Conservation (phyloP, 768 basidiomycete species). For the Arthromyces matolae region DNA sequence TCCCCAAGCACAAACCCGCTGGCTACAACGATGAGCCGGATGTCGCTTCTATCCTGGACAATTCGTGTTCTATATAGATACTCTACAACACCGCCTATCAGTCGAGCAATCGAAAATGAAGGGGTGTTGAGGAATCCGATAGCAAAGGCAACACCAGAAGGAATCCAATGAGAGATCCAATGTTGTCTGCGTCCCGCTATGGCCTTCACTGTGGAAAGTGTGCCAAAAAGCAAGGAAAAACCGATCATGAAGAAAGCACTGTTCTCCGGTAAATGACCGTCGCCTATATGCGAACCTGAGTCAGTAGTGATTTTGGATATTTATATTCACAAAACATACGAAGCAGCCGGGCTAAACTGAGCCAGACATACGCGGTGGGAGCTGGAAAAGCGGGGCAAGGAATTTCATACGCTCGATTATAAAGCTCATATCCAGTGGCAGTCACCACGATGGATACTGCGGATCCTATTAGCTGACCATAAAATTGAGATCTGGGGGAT, state of each 20-base stretch:
- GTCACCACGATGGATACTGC: conserved; percentile 86
- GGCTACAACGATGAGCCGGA: conserved; percentile 80
- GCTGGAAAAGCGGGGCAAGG: conserved; percentile 95
- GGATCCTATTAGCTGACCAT: conserved; percentile 89
- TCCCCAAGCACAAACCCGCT: conserved; percentile 96
- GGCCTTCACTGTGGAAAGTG: conserved; percentile 65
- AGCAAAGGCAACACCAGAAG: conserved; percentile 92
- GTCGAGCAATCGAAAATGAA: conserved; percentile 86
- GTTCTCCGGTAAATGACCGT: conserved; percentile 78
- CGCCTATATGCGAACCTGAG: conserved; percentile 44
- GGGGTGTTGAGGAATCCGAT: conserved; percentile 96
- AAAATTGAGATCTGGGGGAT: conserved; percentile 92
- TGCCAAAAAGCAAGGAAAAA: conserved; percentile 70
- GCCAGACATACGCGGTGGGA: conserved; percentile 94
- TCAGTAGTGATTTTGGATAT: not conserved
- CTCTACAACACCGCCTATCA: conserved; percentile 84
- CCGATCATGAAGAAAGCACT: conserved; percentile 73
- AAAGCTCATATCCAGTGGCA: conserved; percentile 81
- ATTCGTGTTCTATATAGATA: conserved; percentile 57
- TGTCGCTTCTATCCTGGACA: conserved; percentile 54
- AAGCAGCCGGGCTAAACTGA: conserved; percentile 68
- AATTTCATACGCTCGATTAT: conserved; percentile 82
- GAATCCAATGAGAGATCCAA: conserved; percentile 73
- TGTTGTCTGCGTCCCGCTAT: conserved; percentile 45
- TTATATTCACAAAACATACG: conserved; percentile 42